phyloP scores from a whole-genome alignment of 768 basidiomycete genomes.

The Phaeolepiota aurea region DNA sequence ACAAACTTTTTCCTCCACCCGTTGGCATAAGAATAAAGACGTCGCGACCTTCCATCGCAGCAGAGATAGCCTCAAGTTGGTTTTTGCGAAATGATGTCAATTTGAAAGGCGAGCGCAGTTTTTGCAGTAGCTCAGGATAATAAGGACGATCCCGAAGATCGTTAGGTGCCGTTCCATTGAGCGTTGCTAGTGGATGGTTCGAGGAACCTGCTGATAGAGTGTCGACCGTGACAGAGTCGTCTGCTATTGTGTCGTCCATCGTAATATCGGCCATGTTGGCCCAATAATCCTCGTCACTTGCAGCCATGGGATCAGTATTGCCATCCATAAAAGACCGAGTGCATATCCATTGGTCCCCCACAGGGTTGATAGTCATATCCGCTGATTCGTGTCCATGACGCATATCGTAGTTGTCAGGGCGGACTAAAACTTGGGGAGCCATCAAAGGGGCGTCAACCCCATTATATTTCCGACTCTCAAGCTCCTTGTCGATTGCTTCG shows the following conservation, averaged over 20 bases:
- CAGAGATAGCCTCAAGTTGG: conserved; percentile 81
- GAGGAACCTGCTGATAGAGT: background rate
- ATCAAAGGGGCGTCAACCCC: background rate
- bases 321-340: conserved; percentile 6
- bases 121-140: conserved; percentile 43
- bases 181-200: conserved; percentile 8
- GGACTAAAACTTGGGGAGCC: background rate
- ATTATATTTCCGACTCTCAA: too few species aligned
- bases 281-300: conserved; percentile 43
- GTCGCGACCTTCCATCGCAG: conserved; percentile 72
- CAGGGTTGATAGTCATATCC: too few species aligned
- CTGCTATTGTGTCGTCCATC: conserved; percentile 17
- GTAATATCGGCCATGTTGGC: conserved; percentile 32
- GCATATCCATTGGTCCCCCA: too few species aligned
- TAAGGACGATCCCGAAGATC: conserved; percentile 13
- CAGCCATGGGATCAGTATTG: conserved; percentile 16
- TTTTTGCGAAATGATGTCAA: conserved; percentile 68
- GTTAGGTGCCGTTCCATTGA: conserved; percentile 3
- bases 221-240: conserved; percentile 8
- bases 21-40: conserved; percentile 97
- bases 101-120: conserved; percentile 52
- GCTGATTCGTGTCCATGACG: too few species aligned
- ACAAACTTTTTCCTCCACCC: conserved; percentile 86
- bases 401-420: too few species aligned
- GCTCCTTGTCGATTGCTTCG: too few species aligned